A percentile compares a stretch with the other conserved stretches of the same genome.
Evolutionary conservation across 495 filamentous ascomycete species (phyloP).

Genomic region (Choiromyces venosus): DNA sequence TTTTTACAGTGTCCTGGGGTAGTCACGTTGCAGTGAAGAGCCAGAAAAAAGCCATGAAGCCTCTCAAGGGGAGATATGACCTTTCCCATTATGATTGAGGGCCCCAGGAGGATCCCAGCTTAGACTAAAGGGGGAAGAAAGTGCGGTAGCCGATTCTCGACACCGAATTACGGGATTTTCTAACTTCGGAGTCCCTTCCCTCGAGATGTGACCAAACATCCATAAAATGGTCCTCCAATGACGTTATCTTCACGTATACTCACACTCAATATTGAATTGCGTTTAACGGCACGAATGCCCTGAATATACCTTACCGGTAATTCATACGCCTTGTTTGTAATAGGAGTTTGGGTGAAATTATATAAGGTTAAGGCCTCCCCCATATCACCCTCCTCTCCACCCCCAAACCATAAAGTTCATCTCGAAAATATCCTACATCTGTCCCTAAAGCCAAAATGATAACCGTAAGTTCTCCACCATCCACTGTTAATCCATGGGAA

Average conservation of each 20-base stretch:
- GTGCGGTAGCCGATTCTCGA: not conserved
- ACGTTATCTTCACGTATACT: not conserved
- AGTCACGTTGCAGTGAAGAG: no score
- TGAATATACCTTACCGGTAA: not conserved
- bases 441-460: not conserved
- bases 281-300: no score
- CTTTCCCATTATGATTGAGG: no score
- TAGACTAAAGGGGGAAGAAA: no score
- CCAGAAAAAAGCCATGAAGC: no score
- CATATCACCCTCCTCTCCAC: not conserved
- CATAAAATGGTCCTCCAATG: not conserved
- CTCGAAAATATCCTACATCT: not conserved
- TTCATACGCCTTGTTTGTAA: not conserved
- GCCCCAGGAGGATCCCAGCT: no score
- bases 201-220: not conserved
- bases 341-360: not conserved
- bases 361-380: not conserved
- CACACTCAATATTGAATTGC: not conserved
- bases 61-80: no score
- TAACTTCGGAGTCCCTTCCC: not conserved
- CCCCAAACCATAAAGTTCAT: not conserved
- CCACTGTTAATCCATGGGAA: not conserved
- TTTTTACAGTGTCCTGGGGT: no score
- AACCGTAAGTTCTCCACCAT: no score
- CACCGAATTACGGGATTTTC: not conserved